Evolutionary conservation across 495 filamentous ascomycete species (phyloP).

Genomic region (Xylaria flabelliformis): DNA sequence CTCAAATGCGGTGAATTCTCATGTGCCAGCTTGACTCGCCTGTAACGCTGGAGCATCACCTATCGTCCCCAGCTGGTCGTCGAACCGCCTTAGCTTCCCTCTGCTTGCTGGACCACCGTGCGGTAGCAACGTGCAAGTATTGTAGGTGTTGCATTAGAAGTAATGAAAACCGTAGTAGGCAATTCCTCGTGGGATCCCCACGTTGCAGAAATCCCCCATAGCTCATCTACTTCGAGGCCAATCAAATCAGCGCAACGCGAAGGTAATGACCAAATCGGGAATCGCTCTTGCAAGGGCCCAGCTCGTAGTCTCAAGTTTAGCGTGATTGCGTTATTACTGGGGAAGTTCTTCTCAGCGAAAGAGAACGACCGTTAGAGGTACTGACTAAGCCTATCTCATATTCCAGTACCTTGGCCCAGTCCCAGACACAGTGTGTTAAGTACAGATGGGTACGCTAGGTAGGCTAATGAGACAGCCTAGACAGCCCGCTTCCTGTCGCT

Average conservation of each 20-base stretch:
- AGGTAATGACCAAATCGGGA: slow-evolving; percentile 37
- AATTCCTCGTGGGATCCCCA: slow-evolving; percentile 27
- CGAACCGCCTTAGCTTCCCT: slow-evolving; percentile 7
- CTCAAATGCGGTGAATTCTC: slow-evolving; percentile 19
- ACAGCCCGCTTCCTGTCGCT: slow-evolving; percentile 1
- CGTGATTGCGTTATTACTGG: slow-evolving; percentile 40
- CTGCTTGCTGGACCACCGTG: slow-evolving; percentile 11
- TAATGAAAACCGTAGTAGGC: slow-evolving; percentile 8
- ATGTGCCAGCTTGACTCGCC: slow-evolving; percentile 21
- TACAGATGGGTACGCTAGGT: neutral
- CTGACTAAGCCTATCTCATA: slow-evolving; percentile 12
- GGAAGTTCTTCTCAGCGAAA: slow-evolving; percentile 2
- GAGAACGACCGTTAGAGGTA: slow-evolving; percentile 2
- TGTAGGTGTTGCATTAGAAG: neutral
- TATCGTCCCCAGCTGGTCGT: neutral
- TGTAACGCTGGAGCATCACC: slow-evolving; percentile 9
- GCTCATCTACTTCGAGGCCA: slow-evolving; percentile 29
- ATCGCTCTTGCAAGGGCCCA: slow-evolving; percentile 36
- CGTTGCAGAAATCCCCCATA: slow-evolving; percentile 22
- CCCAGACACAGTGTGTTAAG: slow-evolving; percentile 10
- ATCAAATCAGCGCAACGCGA: slow-evolving; percentile 33
- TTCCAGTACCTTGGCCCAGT: slow-evolving; percentile 20
- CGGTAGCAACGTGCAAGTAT: neutral
- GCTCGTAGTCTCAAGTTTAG: slow-evolving; percentile 28
- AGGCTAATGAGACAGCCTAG: slow-evolving; percentile 6